A percentile compares a stretch with the other conserved stretches of the same genome.
These are phyloP conservation scores for Auricularia sp. DNA, from an alignment of 768 basidiomycete genomes.

Conservation along the genomic window DNA sequence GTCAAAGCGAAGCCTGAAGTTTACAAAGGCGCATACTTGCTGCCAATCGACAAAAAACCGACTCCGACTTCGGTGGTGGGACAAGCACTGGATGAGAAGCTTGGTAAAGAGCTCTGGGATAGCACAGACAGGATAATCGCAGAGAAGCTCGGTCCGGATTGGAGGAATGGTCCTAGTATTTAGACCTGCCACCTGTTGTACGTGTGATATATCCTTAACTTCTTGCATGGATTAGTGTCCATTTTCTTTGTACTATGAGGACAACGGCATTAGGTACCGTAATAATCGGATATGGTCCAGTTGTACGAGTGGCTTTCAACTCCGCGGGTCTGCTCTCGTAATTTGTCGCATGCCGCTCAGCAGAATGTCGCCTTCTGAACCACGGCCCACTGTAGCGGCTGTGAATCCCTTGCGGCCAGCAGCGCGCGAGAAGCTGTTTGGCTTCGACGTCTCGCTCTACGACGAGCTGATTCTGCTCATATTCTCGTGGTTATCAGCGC, in stretches of 20 bases:
- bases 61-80: background rate
- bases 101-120: conserved; percentile 21
- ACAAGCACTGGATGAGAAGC: conserved; percentile 13
- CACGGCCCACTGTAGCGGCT: background rate
- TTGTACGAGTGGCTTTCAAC: too few relatives aligned
- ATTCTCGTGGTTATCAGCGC: conserved; percentile 58
- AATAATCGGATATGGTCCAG: too few relatives aligned
- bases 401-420: background rate
- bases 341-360: too few relatives aligned
- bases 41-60: conserved; percentile 13
- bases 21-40: conserved; percentile 24
- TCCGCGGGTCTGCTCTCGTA: too few relatives aligned
- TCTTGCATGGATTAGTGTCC: too few relatives aligned
- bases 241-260: too few relatives aligned
- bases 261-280: too few relatives aligned
- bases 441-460: conserved; percentile 49
- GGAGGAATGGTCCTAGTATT: background rate
- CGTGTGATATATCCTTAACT: background rate
- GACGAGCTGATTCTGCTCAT: conserved; percentile 69
- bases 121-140: conserved; percentile 18
- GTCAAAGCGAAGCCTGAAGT: conserved; percentile 13
- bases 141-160: conserved; percentile 8
- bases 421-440: background rate
- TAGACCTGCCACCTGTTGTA: background rate
- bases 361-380: background rate